These are phyloP conservation scores for Nothophoma quercina DNA, from an alignment of 2,329 filamentous ascomycete genomes.

Conservation along the genomic window DNA sequence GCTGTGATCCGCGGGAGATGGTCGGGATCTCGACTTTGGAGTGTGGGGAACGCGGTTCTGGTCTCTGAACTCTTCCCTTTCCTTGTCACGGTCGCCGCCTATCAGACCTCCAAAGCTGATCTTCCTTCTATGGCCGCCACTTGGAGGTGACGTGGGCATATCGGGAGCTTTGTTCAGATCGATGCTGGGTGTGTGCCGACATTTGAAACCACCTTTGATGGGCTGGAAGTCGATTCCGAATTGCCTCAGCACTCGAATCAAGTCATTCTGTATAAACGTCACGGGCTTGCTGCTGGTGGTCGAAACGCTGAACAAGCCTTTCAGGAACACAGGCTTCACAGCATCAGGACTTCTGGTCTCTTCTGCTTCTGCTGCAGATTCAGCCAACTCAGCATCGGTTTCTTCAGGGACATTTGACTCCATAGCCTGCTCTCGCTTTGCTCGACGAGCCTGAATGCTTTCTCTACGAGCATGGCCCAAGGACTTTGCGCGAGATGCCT, in stretches of 20 bases:
- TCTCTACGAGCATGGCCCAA: slow-evolving; percentile 88
- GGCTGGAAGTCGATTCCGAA: slow-evolving; percentile 91
- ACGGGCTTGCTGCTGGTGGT: slow-evolving; percentile 94
- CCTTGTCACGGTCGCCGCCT: slow-evolving; percentile 62
- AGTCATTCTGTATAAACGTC: slow-evolving; percentile 82
- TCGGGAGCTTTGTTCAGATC: slow-evolving; percentile 79
- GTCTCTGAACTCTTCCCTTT: slow-evolving; percentile 76
- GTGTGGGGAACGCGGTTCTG: slow-evolving; percentile 61
- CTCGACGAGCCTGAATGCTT: slow-evolving; percentile 87
- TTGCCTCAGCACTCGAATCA: slow-evolving; percentile 87
- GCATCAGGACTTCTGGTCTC: slow-evolving; percentile 73
- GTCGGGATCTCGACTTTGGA: slow-evolving; percentile 55
- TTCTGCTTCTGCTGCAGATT: slow-evolving; percentile 59
- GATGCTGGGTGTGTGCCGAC: slow-evolving; percentile 87
- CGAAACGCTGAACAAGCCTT: slow-evolving; percentile 95
- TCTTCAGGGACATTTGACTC: slow-evolving; percentile 88
- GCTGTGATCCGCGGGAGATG: slow-evolving; percentile 68
- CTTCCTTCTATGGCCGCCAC: slow-evolving; percentile 69
- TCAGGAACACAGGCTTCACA: slow-evolving; percentile 92
- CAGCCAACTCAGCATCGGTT: slow-evolving; percentile 78
- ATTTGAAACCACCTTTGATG: slow-evolving; percentile 92
- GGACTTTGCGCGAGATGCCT: slow-evolving; percentile 74
- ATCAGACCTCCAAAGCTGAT: slow-evolving; percentile 83
- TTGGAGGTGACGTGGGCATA: slow-evolving; percentile 46
- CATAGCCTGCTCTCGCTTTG: slow-evolving; percentile 73